Percentiles rank a stretch among this genome's conserved stretches.
These are phyloP conservation scores for Diaporthe humulicola DNA, from an alignment of 2,329 filamentous ascomycete species.

Conservation along the genomic window DNA sequence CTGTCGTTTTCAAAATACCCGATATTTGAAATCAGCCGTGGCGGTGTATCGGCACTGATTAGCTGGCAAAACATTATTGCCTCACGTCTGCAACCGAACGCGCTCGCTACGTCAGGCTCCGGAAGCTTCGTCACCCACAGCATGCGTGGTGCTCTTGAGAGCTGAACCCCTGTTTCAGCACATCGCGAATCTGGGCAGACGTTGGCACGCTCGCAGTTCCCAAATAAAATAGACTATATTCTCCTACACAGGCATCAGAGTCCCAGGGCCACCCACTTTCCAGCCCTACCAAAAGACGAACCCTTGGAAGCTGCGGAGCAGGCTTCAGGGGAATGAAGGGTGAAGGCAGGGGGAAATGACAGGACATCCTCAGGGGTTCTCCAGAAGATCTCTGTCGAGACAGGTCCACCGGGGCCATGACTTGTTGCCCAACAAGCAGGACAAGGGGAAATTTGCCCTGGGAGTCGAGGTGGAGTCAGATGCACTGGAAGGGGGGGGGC, in stretches of 20 bases:
- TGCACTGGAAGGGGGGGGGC: conserved; percentile 34
- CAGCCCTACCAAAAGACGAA: conserved; percentile 32
- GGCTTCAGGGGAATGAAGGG: conserved; percentile 36
- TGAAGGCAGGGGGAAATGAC: conserved; percentile 38
- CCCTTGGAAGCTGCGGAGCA: conserved; percentile 36
- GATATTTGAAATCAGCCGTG: conserved; percentile 25
- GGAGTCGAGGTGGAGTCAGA: conserved; percentile 21
- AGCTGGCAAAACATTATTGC: conserved; percentile 32
- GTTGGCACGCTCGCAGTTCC: conserved; percentile 13
- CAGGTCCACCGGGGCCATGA: conserved; percentile 36
- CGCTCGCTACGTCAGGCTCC: conserved; percentile 15
- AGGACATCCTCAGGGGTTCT: conserved; percentile 40
- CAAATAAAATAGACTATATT: conserved; percentile 30
- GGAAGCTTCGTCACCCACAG: conserved; percentile 27
- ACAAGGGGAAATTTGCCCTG: conserved; percentile 40
- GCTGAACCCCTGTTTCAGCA: conserved; percentile 37
- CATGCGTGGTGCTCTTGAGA: conserved; percentile 3
- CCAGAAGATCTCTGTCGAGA: conserved; percentile 40
- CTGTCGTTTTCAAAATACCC: conserved; percentile 31
- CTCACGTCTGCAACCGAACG: conserved; percentile 27
- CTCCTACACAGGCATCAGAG: conserved; percentile 20
- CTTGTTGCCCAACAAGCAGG: conserved; percentile 35
- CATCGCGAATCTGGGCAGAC: conserved; percentile 18
- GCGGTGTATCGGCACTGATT: conserved; percentile 37
- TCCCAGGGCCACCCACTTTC: conserved; percentile 33